Evolutionary conservation across 345 rosid genomes (phyloP), one percentile per base, ranked within the genome.

Genomic region (Hirschfeldia incana): DNA sequence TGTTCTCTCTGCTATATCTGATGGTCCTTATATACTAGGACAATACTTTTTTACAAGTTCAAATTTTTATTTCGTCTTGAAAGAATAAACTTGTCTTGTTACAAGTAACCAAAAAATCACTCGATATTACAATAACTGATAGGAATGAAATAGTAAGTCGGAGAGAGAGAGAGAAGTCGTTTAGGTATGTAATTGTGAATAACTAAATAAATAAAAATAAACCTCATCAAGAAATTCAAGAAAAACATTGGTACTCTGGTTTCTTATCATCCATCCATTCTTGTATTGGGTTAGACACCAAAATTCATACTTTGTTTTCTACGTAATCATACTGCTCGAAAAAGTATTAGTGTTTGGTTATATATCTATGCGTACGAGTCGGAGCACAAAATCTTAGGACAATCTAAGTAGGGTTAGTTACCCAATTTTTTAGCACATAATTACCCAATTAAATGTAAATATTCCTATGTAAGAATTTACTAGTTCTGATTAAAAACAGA

Each of bases 1-100:
- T 85, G 57, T 74, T 78, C 67, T 83, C n/a, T n/a, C 82, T 83
- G 83, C 78, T 87, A 86, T 90, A 91, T 91, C 97, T 92, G 93
- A 89, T 86, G 89, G 85, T 87, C 80, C 86, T 86, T 82, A 82
- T 75, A 63, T 83, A 85, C 80, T 85, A 85, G 76, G 84, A 85
- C 87, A 28, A 85, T 90, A 85, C 81, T 17, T 57, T 57, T 17
- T 55, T 59, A 73, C 63, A 72, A 73, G 55, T 74, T 51, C 60
- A 15, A 37, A n/a, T 27, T 12, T 49, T 72, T 66, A 32, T 34
- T 55, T 68, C 59, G 44, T 87, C 91, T 83, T 88, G 85, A 91
- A 87, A 87, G 86, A 89, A 84, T 73, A 92, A 90, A 89, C 87
- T 85, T 80, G 72, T 83, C 81, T 81, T 80, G 68, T 81, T 74